Percentiles rank a stretch among this genome's conserved stretches.
These are phyloP conservation scores for Xylaria polymorpha DNA, from an alignment of 2,329 filamentous ascomycete species.

Conservation along the genomic window DNA sequence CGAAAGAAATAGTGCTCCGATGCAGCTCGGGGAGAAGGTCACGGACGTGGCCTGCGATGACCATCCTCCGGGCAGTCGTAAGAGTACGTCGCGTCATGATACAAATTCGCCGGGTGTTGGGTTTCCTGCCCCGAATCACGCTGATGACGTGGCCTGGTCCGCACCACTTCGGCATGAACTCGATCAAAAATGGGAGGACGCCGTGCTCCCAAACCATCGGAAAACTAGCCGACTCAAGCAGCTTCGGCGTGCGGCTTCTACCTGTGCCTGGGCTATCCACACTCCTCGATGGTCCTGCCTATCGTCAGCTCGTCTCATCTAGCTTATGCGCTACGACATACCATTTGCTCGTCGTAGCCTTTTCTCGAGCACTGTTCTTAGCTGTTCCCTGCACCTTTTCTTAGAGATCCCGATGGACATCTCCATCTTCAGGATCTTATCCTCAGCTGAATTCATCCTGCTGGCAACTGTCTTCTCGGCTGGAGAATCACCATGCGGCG, in stretches of 20 bases:
- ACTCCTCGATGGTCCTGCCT: slow-evolving; percentile 45
- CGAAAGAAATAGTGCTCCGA: slow-evolving; percentile 50
- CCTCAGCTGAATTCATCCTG: slow-evolving; percentile 34
- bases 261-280: slow-evolving; percentile 51
- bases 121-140: slow-evolving; percentile 53
- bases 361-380: slow-evolving; percentile 52
- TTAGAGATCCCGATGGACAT: slow-evolving; percentile 51
- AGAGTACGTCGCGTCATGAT: slow-evolving; percentile 55
- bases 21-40: slow-evolving; percentile 55
- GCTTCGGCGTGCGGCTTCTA: slow-evolving; percentile 45
- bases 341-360: slow-evolving; percentile 47
- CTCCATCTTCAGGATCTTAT: slow-evolving; percentile 46
- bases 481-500: background rate
- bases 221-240: slow-evolving; percentile 53
- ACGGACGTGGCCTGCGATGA: slow-evolving; percentile 56
- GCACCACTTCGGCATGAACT: slow-evolving; percentile 57
- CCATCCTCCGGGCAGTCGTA: slow-evolving; percentile 53
- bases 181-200: slow-evolving; percentile 57
- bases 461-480: slow-evolving; percentile 3
- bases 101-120: slow-evolving; percentile 53
- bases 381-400: slow-evolving; percentile 52
- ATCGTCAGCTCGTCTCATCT: slow-evolving; percentile 3
- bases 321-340: slow-evolving; percentile 33
- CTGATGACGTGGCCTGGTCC: slow-evolving; percentile 55
- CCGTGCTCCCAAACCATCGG: slow-evolving; percentile 58